Conservation (phyloP, 352 stramenopile species). For the Phytopythium montanum region DNA sequence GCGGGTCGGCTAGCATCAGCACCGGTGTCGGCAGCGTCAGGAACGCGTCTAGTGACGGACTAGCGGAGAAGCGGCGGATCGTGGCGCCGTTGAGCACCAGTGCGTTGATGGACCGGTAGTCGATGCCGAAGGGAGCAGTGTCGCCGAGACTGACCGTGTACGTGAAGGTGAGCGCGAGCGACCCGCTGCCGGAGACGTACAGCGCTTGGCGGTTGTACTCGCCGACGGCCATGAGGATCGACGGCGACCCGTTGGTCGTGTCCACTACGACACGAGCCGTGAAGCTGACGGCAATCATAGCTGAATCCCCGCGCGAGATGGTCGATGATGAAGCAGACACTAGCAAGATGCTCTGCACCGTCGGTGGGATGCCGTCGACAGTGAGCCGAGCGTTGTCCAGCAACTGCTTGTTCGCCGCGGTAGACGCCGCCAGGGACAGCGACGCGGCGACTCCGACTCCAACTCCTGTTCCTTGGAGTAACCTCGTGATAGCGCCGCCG, state of each 20-base stretch:
- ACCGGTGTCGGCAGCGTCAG: conserved; percentile 43
- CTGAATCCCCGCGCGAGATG: conserved; percentile 36
- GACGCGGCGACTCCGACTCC: background rate
- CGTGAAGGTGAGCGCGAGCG: conserved; percentile 47
- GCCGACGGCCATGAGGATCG: conserved; percentile 50
- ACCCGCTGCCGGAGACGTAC: conserved; percentile 53
- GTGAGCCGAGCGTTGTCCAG: conserved; percentile 45
- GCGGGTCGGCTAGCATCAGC: conserved; percentile 32
- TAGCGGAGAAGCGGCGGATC: conserved; percentile 51
- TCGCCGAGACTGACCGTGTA: conserved; percentile 71
- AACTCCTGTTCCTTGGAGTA: conserved; percentile 13
- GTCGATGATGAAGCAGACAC: conserved; percentile 26
- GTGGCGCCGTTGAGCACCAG: conserved; percentile 58
- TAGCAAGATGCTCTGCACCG: conserved; percentile 36
- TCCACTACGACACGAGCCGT: conserved; percentile 53
- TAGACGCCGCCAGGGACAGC: conserved; percentile 31
- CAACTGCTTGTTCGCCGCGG: conserved; percentile 32
- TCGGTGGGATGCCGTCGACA: conserved; percentile 52
- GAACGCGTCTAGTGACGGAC: conserved; percentile 48
- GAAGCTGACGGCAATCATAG: conserved; percentile 67
- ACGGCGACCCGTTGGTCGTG: conserved; percentile 45
- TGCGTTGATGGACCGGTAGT: conserved; percentile 46
- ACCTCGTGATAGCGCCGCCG: conserved; percentile 53
- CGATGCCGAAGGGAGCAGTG: conserved; percentile 30
- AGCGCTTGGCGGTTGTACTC: conserved; percentile 59